Percentiles rank a stretch among this genome's conserved stretches.
These are phyloP conservation scores for Artemisia argyi DNA, from an alignment of 129 eudicot species.

Conservation along the genomic window DNA sequence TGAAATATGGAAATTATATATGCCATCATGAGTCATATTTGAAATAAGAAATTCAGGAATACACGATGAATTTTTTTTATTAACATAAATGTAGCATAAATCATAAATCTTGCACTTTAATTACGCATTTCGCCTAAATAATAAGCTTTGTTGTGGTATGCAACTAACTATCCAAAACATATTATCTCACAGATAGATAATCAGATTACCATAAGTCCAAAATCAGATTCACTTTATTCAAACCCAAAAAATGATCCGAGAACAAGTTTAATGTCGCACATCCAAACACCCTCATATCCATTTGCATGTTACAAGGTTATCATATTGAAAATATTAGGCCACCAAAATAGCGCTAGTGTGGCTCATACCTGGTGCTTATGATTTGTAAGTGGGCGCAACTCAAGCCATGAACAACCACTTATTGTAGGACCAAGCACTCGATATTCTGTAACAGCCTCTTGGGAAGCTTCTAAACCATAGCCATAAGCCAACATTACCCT, in stretches of 20 bases:
- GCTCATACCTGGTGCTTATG: slow-evolving; percentile 78
- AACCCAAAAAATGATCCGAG: too few relatives aligned
- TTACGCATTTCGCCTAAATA: too few relatives aligned
- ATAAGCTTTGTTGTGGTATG: too few relatives aligned
- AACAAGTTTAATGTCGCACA: background rate
- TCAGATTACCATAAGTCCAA: too few relatives aligned
- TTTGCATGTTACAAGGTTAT: background rate
- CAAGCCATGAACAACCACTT: slow-evolving; percentile 95
- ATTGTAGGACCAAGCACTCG: slow-evolving; percentile 89
- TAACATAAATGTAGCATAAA: background rate
- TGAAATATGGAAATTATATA: background rate
- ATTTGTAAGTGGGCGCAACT: slow-evolving; percentile 76
- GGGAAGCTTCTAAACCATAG: slow-evolving; percentile 69
- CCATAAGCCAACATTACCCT: slow-evolving; percentile 74
- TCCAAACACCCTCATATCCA: background rate
- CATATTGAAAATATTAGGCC: background rate
- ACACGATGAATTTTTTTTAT: background rate
- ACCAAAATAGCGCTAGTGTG: slow-evolving; percentile 9
- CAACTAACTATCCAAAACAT: too few relatives aligned
- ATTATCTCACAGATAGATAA: background rate
- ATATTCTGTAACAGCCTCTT: slow-evolving; percentile 86
- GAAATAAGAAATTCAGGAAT: background rate
- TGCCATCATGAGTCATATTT: background rate
- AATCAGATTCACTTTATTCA: background rate
- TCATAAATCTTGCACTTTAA: background rate